Conservation (phyloP, 768 basidiomycete species). For the Suillus ampliporus region DNA sequence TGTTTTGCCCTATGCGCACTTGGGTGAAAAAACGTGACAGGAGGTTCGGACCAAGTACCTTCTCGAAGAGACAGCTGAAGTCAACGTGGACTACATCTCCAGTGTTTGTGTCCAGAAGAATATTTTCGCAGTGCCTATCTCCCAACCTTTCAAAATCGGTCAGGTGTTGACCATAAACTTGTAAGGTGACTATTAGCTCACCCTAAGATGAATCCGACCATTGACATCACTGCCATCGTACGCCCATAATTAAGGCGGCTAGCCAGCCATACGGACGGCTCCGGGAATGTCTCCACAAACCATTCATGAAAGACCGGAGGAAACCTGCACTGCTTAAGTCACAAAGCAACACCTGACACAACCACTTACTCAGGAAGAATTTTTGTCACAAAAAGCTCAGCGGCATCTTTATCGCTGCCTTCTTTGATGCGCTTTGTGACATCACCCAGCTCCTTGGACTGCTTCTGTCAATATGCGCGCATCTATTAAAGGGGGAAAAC, state of each 20-base stretch:
- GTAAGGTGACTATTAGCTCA: constrained; percentile 34
- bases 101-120: constrained; percentile 84
- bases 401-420: constrained; percentile 53
- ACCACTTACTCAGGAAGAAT: constrained; percentile 61
- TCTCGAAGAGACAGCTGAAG: constrained; percentile 97
- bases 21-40: not conserved
- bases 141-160: constrained; percentile 68
- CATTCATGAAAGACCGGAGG: constrained; percentile 95
- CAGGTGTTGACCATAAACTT: not conserved
- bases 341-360: not conserved
- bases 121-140: constrained; percentile 96
- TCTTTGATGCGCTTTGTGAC: constrained; percentile 58
- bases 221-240: constrained; percentile 96
- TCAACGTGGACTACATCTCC: constrained; percentile 97
- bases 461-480: constrained; percentile 4
- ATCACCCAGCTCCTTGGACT: constrained; percentile 53
- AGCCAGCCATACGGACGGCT: constrained; percentile 92
- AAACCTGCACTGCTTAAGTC: constrained; percentile 47
- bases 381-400: constrained; percentile 53
- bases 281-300: constrained; percentile 97
- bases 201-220: constrained; percentile 98
- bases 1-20: constrained; percentile 62
- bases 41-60: constrained; percentile 50
- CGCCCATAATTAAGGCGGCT: constrained; percentile 86
- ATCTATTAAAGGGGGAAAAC: constrained; percentile 20